Evolutionary conservation across 2,329 filamentous ascomycete genomes (phyloP).

Genomic region (Trichophyton schoenleinii): DNA sequence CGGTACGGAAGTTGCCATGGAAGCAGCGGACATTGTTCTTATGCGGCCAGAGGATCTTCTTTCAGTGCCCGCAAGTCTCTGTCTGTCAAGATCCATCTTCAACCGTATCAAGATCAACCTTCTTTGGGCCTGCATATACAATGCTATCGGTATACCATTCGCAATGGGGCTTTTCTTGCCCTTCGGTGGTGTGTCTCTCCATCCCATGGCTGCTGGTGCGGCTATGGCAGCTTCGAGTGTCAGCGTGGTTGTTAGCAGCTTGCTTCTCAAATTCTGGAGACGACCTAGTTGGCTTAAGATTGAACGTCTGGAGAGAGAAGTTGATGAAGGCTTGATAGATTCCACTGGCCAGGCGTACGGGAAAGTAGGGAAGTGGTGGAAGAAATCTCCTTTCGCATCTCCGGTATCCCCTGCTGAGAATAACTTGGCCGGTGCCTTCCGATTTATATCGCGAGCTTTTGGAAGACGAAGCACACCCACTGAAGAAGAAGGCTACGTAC

Average conservation of each 20-base stretch:
- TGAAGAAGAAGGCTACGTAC: conserved; percentile 33
- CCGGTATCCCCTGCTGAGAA: neutral
- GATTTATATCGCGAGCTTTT: conserved; percentile 22
- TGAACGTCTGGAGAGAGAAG: conserved; percentile 48
- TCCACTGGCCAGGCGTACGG: conserved; percentile 11
- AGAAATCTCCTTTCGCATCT: conserved; percentile 15
- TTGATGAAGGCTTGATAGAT: conserved; percentile 21
- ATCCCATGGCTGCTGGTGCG: conserved; percentile 86
- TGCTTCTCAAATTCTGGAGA: conserved; percentile 77
- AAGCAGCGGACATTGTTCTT: conserved; percentile 88
- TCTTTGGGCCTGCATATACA: conserved; percentile 86
- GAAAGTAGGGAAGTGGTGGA: conserved; percentile 22
- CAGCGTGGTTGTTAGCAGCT: conserved; percentile 70
- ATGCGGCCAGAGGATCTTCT: conserved; percentile 89
- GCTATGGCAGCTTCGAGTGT: conserved; percentile 90
- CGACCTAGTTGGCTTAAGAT: conserved; percentile 79
- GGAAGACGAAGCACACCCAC: conserved; percentile 17
- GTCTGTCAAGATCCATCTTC: conserved; percentile 77
- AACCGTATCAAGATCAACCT: conserved; percentile 86
- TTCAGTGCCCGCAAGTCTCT: conserved; percentile 76
- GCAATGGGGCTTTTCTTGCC: conserved; percentile 95
- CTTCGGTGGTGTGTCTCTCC: conserved; percentile 65
- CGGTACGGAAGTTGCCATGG: conserved; percentile 94
- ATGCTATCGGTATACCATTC: conserved; percentile 78
- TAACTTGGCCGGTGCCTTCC: conserved; percentile 2